phyloP scores from a whole-genome alignment of 2,329 filamentous ascomycete genomes.

The Cadophora sp. region DNA sequence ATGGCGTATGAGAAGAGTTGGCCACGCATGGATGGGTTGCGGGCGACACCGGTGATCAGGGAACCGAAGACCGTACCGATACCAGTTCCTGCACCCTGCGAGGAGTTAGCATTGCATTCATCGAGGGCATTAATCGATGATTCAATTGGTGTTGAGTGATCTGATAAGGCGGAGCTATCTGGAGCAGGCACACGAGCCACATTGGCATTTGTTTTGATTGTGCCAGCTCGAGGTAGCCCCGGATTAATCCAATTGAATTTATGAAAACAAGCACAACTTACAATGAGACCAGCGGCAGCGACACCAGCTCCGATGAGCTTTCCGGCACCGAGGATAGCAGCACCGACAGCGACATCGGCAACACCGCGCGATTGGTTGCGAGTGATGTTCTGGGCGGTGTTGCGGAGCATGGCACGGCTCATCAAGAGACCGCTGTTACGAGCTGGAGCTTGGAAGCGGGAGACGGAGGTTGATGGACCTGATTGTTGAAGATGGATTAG shows the following conservation, averaged over 20 bases:
- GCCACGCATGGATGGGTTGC: slow-evolving; percentile 61
- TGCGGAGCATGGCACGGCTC: slow-evolving; percentile 39
- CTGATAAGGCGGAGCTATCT: background rate
- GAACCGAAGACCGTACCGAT: slow-evolving; percentile 61
- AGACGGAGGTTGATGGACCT: slow-evolving; percentile 38
- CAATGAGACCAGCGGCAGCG: slow-evolving; percentile 42
- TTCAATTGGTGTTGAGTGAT: no score
- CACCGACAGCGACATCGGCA: slow-evolving; percentile 39
- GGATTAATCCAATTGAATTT: background rate
- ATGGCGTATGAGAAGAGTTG: slow-evolving; percentile 69
- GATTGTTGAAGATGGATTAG: slow-evolving; percentile 18
- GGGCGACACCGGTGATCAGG: slow-evolving; percentile 60
- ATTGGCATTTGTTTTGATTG: background rate
- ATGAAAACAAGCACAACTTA: background rate
- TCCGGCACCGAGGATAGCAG: slow-evolving; percentile 38
- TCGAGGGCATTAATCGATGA: background rate
- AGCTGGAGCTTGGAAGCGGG: slow-evolving; percentile 37
- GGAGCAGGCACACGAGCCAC: background rate
- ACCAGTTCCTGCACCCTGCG: slow-evolving; percentile 46
- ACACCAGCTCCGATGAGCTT: slow-evolving; percentile 41
- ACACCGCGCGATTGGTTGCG: slow-evolving; percentile 38
- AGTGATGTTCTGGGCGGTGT: slow-evolving; percentile 35
- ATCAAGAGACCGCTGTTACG: slow-evolving; percentile 35
- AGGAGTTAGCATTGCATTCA: background rate
- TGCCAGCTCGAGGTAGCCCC: slow-evolving; percentile 2